These are phyloP conservation scores for Paecilomyces dactylethromorphus DNA, from an alignment of 2,329 filamentous ascomycete genomes.

Conservation along the genomic window DNA sequence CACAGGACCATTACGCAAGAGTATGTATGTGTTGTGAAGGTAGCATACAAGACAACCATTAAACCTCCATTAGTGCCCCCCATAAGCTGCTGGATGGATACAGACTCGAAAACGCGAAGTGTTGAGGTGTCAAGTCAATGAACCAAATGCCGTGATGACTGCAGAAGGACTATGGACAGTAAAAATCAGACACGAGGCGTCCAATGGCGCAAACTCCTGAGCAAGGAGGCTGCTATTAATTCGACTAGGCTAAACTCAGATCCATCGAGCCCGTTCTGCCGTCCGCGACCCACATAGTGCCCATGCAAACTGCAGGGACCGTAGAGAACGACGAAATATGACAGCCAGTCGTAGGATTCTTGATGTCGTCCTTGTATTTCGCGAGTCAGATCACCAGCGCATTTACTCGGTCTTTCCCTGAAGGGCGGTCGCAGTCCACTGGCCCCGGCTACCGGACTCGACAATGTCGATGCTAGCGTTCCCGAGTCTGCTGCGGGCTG, in stretches of 20 bases:
- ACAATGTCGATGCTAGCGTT: slow-evolving; percentile 8
- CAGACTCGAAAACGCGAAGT: not conserved
- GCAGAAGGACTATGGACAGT: not conserved
- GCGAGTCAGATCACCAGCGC: not conserved
- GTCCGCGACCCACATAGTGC: not conserved
- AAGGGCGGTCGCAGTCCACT: slow-evolving; percentile 6
- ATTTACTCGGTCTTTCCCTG: not conserved
- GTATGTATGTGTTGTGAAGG: not conserved
- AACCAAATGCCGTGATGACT: not conserved
- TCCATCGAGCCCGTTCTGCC: not conserved
- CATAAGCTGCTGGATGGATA: not conserved
- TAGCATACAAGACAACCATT: not conserved
- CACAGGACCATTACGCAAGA: not conserved
- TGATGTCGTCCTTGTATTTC: not conserved
- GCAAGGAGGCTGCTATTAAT: not conserved
- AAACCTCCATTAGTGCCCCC: not conserved
- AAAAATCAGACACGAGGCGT: not conserved
- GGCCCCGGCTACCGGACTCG: slow-evolving; percentile 6
- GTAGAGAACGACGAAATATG: not conserved
- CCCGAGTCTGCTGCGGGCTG: slow-evolving; percentile 9
- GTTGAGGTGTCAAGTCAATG: not conserved
- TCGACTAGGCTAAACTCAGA: not conserved
- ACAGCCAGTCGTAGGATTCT: not conserved
- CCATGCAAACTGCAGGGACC: not conserved
- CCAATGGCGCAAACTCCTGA: not conserved